Evolutionary conservation across 2,329 filamentous ascomycete species (phyloP), one percentile per base, ranked within the genome.

Genomic region (Lachnellula arida): DNA sequence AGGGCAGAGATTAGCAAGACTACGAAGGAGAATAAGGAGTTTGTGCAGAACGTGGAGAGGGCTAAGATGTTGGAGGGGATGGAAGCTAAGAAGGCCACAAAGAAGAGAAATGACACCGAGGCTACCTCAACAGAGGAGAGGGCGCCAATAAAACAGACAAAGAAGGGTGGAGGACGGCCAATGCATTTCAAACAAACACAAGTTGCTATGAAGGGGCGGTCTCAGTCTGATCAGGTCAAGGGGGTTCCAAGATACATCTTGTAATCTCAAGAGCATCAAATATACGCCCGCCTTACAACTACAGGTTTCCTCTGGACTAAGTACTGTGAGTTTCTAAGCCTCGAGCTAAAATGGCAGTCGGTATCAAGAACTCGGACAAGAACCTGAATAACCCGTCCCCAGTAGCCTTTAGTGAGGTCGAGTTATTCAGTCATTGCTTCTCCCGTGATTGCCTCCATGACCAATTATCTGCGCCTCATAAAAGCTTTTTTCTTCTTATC

Each of bases 21-120:
- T 47, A 85, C 84, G 57, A 85, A 81, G 72, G 89, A 94, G 77
- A 92, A 93, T 72, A 89, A 88, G 78, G 81, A 85, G 62, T 94
- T 93, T 70, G 81, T 92, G 57, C 78, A 83, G 64, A 91, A 93
- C 68, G 80, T 94, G 55, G 89, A 94, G 77, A 82, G 78, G 68
- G 86, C 84, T 50, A 93, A 92, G 81, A 87, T 91, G 79, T 70
- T 90, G 62, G 85, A 89, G 50, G 85, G 85, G 9, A 91, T 92
- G 72, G 82, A 85, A 68, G 77, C 76, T 54, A 86, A 85, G 69
- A 78, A 72, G 63, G 77, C 77, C 51, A 76, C 72, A 44, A 78
- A 75, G 72, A 73, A 67, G 61, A 70, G 62, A 60, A 72, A 65
- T 46, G 71, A 72, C 59, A 66, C 69, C 57, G 72, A 64, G 19